Conservation (phyloP, 148 eudicot species). For the Cornus florida region DNA sequence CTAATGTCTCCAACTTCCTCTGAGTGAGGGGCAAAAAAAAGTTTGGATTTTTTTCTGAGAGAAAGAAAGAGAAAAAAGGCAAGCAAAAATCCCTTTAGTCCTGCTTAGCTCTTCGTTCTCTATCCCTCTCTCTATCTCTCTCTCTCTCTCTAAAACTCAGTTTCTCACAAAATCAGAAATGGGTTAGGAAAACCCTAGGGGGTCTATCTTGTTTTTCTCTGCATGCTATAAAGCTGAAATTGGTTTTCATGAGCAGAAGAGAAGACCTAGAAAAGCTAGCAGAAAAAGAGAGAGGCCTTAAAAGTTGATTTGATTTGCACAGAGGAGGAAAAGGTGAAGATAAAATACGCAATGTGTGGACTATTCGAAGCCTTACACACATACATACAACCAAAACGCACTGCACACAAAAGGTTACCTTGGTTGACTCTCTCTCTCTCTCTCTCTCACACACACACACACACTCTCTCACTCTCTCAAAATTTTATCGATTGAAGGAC, state of each 20-base stretch:
- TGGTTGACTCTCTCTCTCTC: slow-evolving; percentile 49
- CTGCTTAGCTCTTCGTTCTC: slow-evolving; percentile 28
- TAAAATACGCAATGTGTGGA: slow-evolving; percentile 64
- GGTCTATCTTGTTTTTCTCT: slow-evolving; percentile 26
- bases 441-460: slow-evolving; percentile 22
- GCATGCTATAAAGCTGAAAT: slow-evolving; percentile 46
- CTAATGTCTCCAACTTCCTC: slow-evolving; percentile 75
- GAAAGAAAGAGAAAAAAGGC: slow-evolving; percentile 30
- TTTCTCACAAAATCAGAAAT: neutral
- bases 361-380: slow-evolving; percentile 72
- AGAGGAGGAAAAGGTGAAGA: slow-evolving; percentile 18
- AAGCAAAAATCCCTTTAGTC: neutral
- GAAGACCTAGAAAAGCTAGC: slow-evolving; percentile 1
- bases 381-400: slow-evolving; percentile 30
- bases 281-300: slow-evolving; percentile 4
- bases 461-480: slow-evolving; percentile 12
- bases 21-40: neutral
- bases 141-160: neutral
- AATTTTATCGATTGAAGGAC: neutral
- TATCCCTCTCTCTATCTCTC: slow-evolving; percentile 21
- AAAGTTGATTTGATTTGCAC: neutral
- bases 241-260: slow-evolving; percentile 18
- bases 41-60: slow-evolving; percentile 7
- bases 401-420: slow-evolving; percentile 23
- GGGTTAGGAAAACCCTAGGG: slow-evolving; percentile 15